phyloP scores from a whole-genome alignment of 1,284 basidiomycete species.

The Ustilago hordei region DNA sequence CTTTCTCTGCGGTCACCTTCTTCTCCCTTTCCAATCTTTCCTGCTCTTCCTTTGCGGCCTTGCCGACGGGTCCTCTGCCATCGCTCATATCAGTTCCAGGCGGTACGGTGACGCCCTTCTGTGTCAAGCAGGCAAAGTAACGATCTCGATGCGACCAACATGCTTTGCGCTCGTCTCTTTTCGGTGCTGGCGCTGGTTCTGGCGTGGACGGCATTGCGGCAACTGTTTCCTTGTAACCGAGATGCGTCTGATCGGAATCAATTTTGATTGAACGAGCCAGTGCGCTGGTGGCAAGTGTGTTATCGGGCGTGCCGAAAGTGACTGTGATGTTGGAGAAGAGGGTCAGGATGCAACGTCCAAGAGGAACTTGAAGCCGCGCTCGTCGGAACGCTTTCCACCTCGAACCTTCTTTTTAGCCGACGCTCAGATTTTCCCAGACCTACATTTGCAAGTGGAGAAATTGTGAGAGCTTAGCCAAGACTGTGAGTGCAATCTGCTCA shows the following conservation, averaged over 20 bases:
- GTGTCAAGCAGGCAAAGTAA: conserved; percentile 65
- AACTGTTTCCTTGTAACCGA: background rate
- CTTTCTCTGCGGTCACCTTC: conserved; percentile 32
- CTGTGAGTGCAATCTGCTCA: background rate
- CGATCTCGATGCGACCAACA: conserved; percentile 66
- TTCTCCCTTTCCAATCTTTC: conserved; percentile 43
- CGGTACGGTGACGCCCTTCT: conserved; percentile 56
- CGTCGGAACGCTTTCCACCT: background rate
- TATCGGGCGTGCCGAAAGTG: background rate
- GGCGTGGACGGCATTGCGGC: conserved; percentile 28
- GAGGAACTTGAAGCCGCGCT: conserved; percentile 2
- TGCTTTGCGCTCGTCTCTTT: conserved; percentile 58
- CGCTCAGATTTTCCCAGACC: background rate
- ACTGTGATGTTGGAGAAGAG: conserved; percentile 9
- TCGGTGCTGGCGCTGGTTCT: conserved; percentile 52
- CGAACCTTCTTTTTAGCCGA: conserved; percentile 9
- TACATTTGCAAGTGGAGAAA: conserved; percentile 5
- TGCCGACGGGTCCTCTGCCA: conserved; percentile 55
- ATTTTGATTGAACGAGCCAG: background rate
- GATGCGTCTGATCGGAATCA: background rate
- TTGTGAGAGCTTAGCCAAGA: conserved; percentile 29
- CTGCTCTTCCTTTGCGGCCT: conserved; percentile 52
- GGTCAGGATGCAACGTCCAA: background rate
- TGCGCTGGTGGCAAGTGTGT: background rate
- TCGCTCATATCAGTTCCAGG: conserved; percentile 67